phyloP scores from a whole-genome alignment of 768 basidiomycete species.

The Cubamyces lactineus region DNA sequence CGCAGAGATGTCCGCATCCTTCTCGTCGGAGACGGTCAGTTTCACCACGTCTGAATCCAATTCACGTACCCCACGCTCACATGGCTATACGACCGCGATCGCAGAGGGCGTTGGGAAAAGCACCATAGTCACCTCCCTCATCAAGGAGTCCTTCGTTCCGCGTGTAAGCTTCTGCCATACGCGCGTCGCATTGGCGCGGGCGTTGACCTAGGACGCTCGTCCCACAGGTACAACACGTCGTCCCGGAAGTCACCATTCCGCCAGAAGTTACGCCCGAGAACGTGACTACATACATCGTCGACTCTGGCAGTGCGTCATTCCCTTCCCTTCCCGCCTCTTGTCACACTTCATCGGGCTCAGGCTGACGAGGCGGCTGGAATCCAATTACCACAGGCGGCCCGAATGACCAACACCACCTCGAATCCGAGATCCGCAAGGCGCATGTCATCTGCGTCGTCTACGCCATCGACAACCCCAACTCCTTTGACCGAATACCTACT shows the following conservation, averaged over 20 bases:
- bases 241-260: constrained; percentile 97
- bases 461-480: constrained; percentile 93
- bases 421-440: constrained; percentile 94
- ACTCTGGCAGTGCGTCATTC: constrained; percentile 83
- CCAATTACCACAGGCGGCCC: constrained; percentile 62
- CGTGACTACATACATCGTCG: constrained; percentile 97
- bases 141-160: constrained; percentile 92
- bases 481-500: constrained; percentile 96
- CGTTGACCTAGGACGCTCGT: constrained; percentile 5
- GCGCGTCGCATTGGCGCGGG: constrained; percentile 1
- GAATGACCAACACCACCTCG: constrained; percentile 84
- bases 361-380: no score
- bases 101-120: constrained; percentile 97
- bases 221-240: constrained; percentile 85
- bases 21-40: constrained; percentile 89
- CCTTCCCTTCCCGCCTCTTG: background rate
- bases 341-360: background rate
- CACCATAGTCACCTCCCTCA: constrained; percentile 94
- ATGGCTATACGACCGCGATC: background rate
- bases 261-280: constrained; percentile 97
- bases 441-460: constrained; percentile 99
- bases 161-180: constrained; percentile 56
- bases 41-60: constrained; percentile 1
- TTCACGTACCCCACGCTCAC: constrained; percentile 15
- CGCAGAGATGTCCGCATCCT: constrained; percentile 93